Conservation (phyloP, 352 stramenopile species). For the Globisporangium nunn region DNA sequence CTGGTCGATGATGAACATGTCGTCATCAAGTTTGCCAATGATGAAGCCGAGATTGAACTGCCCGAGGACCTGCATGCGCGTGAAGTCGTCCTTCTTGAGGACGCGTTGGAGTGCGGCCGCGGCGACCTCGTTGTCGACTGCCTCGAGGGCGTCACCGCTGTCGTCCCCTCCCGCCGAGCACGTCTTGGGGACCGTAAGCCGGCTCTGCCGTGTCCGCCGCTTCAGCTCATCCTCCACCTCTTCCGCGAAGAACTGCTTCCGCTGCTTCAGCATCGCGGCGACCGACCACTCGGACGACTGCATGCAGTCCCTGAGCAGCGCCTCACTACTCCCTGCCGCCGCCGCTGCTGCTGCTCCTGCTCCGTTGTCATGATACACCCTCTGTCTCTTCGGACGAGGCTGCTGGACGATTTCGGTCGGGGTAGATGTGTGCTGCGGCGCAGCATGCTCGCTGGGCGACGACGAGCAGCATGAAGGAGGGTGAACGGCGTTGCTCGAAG, state of each 20-base stretch:
- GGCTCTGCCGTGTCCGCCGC: conserved; percentile 13
- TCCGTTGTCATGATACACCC: conserved; percentile 5
- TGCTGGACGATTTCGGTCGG: conserved; percentile 7
- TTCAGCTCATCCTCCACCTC: conserved; percentile 30
- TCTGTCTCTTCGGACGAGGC: conserved; percentile 7
- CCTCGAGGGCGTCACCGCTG: conserved; percentile 1
- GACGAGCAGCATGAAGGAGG: not conserved
- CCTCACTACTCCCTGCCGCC: not conserved
- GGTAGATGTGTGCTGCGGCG: too few relatives aligned
- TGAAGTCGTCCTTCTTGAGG: conserved; percentile 91
- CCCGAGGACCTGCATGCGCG: conserved; percentile 88
- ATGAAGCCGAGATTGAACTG: conserved; percentile 99
- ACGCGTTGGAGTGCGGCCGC: conserved; percentile 57
- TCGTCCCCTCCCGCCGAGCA: conserved; percentile 22
- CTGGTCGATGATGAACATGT: conserved; percentile 99
- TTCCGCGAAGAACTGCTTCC: conserved; percentile 34
- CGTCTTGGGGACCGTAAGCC: conserved; percentile 25
- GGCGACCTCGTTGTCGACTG: conserved; percentile 29
- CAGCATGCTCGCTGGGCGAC: not conserved
- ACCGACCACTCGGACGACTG: conserved; percentile 27
- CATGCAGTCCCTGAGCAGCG: not conserved
- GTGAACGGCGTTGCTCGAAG: not conserved
- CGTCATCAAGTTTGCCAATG: conserved; percentile 81
- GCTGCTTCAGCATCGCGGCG: conserved; percentile 28
- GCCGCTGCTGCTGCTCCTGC: too few relatives aligned